A percentile compares a stretch with the other conserved stretches of the same genome.
These are phyloP conservation scores for Torulaspora franciscae DNA, from an alignment of 805 yeast species.

Conservation along the genomic window DNA sequence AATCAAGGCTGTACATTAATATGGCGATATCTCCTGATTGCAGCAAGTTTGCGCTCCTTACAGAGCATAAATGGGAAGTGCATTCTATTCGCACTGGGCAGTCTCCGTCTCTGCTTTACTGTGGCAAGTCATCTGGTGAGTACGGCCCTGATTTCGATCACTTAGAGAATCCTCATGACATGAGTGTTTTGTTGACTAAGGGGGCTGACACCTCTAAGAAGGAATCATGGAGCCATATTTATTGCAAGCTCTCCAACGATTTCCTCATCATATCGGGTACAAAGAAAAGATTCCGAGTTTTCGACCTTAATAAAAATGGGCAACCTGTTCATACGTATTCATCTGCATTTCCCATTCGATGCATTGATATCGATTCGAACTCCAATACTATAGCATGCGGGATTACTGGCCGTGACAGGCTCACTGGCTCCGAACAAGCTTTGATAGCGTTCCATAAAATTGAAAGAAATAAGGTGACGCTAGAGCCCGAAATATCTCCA, in stretches of 20 bases:
- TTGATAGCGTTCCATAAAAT: conserved; percentile 56
- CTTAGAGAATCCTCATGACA: conserved; percentile 28
- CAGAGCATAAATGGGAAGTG: conserved; percentile 70
- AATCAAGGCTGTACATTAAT: conserved; percentile 47
- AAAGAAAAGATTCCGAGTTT: conserved; percentile 62
- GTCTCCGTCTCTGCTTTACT: conserved; percentile 54
- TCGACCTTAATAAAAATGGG: conserved; percentile 54
- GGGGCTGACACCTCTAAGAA: conserved; percentile 12
- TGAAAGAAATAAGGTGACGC: conserved; percentile 19
- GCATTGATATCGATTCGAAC: conserved; percentile 64
- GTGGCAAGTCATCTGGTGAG: conserved; percentile 68
- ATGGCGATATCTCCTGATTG: conserved; percentile 62
- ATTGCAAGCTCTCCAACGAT: conserved; percentile 53
- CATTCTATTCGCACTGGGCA: conserved; percentile 43
- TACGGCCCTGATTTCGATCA: conserved; percentile 50
- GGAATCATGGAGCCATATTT: conserved; percentile 54
- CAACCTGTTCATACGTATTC: conserved; percentile 61
- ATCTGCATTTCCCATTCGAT: conserved; percentile 71
- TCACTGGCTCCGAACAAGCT: conserved; percentile 68
- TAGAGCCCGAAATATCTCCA: conserved; percentile 37
- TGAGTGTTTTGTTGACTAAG: conserved; percentile 4
- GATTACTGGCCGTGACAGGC: conserved; percentile 71
- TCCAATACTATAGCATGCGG: conserved; percentile 72
- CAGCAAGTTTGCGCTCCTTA: conserved; percentile 58
- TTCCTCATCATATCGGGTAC: conserved; percentile 65